Percentiles rank a stretch among this genome's conserved stretches.
phyloP scores from a whole-genome alignment of 2,329 filamentous ascomycete genomes.

The Cytospora mali region DNA sequence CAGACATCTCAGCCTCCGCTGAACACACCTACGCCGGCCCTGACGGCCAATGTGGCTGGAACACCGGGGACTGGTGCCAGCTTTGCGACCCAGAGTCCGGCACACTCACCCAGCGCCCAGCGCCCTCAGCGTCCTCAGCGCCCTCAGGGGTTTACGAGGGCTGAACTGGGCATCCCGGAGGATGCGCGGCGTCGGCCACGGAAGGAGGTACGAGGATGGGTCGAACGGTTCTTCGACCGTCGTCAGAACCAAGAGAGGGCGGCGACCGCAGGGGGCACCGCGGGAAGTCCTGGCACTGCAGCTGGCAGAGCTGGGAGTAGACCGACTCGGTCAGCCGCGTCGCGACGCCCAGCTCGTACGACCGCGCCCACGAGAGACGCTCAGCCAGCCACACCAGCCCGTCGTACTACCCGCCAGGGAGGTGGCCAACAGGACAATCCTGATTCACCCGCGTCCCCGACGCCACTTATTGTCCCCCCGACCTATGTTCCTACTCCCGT shows the following conservation, averaged over 20 bases:
- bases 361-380: neutral
- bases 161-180: no score
- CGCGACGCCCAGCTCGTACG: neutral
- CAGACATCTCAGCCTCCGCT: neutral
- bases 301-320: neutral
- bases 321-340: neutral
- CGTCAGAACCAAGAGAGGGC: neutral
- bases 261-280: neutral
- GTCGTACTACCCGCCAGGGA: neutral
- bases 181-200: no score
- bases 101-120: no score
- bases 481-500: no score
- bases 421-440: neutral
- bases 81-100: neutral
- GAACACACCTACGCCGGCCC: neutral
- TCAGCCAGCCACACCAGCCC: neutral
- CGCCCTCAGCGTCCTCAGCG: no score
- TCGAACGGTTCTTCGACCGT: neutral
- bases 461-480: neutral
- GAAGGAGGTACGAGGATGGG: neutral
- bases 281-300: neutral
- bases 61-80: neutral
- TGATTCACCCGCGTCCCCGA: neutral
- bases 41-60: neutral
- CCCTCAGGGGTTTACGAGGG: no score